Evolutionary conservation across 306 rosid species (phyloP).

Genomic region (Crotalaria pallida): DNA sequence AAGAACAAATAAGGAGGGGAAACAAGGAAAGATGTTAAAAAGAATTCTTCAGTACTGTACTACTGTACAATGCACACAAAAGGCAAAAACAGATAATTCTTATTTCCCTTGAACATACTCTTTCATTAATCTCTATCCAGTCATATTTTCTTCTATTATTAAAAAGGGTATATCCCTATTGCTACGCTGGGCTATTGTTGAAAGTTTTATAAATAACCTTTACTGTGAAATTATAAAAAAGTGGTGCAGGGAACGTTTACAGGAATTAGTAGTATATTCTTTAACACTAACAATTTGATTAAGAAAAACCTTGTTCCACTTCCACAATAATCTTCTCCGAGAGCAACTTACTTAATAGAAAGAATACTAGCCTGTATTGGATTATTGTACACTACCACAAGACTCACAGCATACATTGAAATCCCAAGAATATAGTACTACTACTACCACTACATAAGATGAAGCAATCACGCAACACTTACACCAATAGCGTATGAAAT

Average conservation of each 20-base stretch:
- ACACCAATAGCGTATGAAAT: not conserved
- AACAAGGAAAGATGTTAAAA: not conserved
- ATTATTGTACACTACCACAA: not conserved
- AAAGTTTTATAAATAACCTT: not conserved
- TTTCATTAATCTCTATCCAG: not conserved
- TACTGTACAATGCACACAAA: no score
- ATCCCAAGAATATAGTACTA: not conserved
- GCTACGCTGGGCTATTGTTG: not conserved
- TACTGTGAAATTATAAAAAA: not conserved
- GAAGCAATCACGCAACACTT: not conserved
- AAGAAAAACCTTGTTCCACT: not conserved
- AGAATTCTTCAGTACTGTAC: not conserved
- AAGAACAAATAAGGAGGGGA: not conserved
- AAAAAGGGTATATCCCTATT: not conserved
- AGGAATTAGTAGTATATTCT: not conserved
- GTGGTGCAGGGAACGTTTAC: not conserved
- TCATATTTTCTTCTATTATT: not conserved
- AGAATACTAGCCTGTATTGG: not conserved
- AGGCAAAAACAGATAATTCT: not conserved
- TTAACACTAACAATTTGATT: not conserved
- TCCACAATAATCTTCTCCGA: not conserved
- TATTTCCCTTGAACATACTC: not conserved
- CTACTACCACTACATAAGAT: not conserved
- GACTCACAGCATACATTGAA: not conserved
- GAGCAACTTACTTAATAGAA: not conserved